These are phyloP conservation scores for Gracilaria caudata DNA, from an alignment of 23 red algal genomes.

Conservation along the genomic window DNA sequence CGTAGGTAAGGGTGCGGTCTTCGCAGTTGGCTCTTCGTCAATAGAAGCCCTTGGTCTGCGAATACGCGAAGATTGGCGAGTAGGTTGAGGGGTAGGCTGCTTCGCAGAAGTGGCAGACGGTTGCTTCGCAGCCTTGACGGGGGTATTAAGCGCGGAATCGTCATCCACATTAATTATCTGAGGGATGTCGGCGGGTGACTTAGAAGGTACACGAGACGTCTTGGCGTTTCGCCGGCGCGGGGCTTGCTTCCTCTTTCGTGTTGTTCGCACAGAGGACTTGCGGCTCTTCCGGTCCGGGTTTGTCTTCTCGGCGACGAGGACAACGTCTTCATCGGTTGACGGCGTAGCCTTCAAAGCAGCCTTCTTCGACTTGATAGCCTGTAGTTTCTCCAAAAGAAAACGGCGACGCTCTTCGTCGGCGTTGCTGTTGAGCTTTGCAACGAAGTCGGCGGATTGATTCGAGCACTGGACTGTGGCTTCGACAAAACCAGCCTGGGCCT, in stretches of 20 bases:
- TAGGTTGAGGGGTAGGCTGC: constrained; percentile 5
- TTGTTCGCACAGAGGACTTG: neutral
- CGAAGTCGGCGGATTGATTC: neutral
- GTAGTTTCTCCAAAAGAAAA: constrained; percentile 32
- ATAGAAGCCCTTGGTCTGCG: constrained; percentile 32
- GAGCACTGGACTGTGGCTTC: neutral
- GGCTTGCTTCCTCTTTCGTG: constrained; percentile 10
- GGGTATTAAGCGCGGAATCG: neutral
- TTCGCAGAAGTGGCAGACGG: neutral
- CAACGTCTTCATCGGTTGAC: constrained; percentile 15
- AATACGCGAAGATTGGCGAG: constrained; percentile 38
- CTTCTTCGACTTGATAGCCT: constrained; percentile 45
- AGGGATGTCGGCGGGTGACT: constrained; percentile 11
- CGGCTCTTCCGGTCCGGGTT: neutral
- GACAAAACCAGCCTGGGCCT: neutral
- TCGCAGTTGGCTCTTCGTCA: constrained; percentile 3
- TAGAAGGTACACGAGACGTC: neutral
- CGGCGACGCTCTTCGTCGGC: constrained; percentile 51
- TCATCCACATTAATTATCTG: constrained; percentile 40
- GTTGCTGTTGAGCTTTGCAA: constrained; percentile 9
- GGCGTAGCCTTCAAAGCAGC: neutral
- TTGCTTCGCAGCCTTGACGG: neutral
- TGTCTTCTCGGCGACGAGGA: constrained; percentile 17
- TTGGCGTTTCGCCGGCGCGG: constrained; percentile 7
- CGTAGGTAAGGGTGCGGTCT: constrained; percentile 15